A percentile compares a stretch with the other conserved stretches of the same genome.
Evolutionary conservation across 345 rosid genomes (phyloP).

Genomic region (Eucalyptus virginea): DNA sequence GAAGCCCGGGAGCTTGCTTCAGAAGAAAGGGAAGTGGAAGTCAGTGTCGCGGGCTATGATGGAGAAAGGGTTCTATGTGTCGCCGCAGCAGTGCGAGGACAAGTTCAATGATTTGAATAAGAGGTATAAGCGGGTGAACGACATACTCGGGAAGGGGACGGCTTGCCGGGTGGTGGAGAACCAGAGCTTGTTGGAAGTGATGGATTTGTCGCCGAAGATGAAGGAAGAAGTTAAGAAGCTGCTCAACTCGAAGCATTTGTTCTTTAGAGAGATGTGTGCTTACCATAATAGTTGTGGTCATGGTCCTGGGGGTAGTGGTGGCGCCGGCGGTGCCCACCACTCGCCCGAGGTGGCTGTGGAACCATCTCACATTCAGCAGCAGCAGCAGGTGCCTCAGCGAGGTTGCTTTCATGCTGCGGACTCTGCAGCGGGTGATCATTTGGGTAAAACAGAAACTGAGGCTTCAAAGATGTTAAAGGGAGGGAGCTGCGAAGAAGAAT

Average conservation of each 20-base stretch:
- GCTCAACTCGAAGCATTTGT: conserved; percentile 86
- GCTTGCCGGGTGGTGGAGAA: conserved; percentile 95
- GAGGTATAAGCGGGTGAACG: conserved; percentile 96
- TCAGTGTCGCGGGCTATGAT: conserved; percentile 93
- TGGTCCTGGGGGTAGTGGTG: conserved; percentile 7
- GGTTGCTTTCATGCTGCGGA: conserved; percentile 47
- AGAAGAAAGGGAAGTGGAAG: conserved; percentile 99
- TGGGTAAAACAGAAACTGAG: conserved; percentile 13
- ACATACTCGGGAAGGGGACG: conserved; percentile 80
- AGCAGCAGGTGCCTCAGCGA: conserved; percentile 21
- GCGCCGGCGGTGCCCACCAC: conserved; percentile 6
- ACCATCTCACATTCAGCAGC: conserved; percentile 9
- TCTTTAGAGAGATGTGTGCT: conserved; percentile 96
- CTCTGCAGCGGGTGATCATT: conserved; percentile 2
- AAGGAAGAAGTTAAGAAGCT: conserved; percentile 82
- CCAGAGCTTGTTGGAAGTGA: conserved; percentile 60
- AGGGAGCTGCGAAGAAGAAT: conserved; percentile 34
- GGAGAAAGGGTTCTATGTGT: conserved; percentile 93
- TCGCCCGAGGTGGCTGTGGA: conserved; percentile 24
- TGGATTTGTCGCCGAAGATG: conserved; percentile 67
- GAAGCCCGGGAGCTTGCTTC: conserved; percentile 44
- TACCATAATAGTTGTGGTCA: conserved; percentile 87
- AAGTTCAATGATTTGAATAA: conserved; percentile 95
- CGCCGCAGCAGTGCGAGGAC: conserved; percentile 98
- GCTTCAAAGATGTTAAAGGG: conserved; percentile 24